phyloP scores from a whole-genome alignment of 805 yeast genomes.

The Saccharomyces mikatae region DNA sequence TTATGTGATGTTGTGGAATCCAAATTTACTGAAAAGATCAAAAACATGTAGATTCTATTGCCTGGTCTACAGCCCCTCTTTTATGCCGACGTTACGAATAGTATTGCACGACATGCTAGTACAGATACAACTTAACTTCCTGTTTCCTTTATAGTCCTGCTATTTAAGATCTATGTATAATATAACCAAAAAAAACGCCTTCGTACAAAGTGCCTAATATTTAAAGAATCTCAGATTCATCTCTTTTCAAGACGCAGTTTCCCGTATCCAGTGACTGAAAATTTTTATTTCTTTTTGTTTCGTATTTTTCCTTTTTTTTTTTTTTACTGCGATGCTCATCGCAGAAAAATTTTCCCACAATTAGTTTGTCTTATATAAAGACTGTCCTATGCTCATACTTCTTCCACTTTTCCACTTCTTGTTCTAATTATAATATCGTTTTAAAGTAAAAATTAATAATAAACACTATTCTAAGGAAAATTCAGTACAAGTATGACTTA shows the following conservation, averaged over 20 bases:
- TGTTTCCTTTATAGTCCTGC: not conserved
- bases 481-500: slow-evolving; percentile 24
- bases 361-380: not conserved
- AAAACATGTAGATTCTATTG: slow-evolving; percentile 30
- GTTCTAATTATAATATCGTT: not conserved
- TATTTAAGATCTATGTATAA: not conserved
- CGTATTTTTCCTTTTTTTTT: not conserved
- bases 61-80: not conserved
- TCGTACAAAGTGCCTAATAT: not conserved
- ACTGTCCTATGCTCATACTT: not conserved
- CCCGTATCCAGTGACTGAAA: not conserved
- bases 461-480: not conserved
- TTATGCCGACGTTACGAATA: not conserved
- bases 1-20: slow-evolving; percentile 79
- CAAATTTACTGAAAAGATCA: slow-evolving; percentile 61
- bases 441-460: not conserved
- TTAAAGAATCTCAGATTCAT: not conserved
- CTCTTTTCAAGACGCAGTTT: not conserved
- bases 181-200: not conserved
- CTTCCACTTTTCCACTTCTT: not conserved
- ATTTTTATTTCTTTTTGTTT: slow-evolving; percentile 2
- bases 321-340: slow-evolving; percentile 3
- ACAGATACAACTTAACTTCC: not conserved
- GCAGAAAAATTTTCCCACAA: slow-evolving; percentile 1
- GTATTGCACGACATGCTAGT: not conserved